phyloP scores from a whole-genome alignment of 2,329 filamentous ascomycete species.

The Davidsoniella virescens region DNA sequence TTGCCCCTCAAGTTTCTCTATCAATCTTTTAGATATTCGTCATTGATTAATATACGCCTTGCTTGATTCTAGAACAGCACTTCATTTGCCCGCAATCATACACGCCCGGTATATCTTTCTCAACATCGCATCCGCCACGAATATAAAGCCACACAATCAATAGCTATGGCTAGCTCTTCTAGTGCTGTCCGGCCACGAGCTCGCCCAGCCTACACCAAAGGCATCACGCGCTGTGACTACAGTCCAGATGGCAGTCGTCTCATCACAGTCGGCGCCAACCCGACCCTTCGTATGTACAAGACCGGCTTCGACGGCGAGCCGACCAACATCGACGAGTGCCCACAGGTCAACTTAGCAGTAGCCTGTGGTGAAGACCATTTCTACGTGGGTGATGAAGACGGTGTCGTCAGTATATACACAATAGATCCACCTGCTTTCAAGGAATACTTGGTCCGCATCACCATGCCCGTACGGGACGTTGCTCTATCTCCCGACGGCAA shows the following conservation, averaged over 20 bases:
- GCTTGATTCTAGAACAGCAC: no score
- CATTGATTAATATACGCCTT: no score
- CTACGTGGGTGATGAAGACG: slow-evolving; percentile 81
- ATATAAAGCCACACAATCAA: background rate
- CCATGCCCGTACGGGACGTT: slow-evolving; percentile 76
- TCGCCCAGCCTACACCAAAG: slow-evolving; percentile 64
- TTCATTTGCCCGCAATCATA: background rate
- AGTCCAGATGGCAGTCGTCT: slow-evolving; percentile 76
- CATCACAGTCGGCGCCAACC: slow-evolving; percentile 85
- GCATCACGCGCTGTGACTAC: slow-evolving; percentile 74
- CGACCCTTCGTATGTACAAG: slow-evolving; percentile 81
- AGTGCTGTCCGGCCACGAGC: slow-evolving; percentile 37
- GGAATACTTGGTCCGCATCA: slow-evolving; percentile 64
- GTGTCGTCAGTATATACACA: slow-evolving; percentile 90
- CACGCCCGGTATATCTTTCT: background rate
- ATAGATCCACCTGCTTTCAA: slow-evolving; percentile 55
- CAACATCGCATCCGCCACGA: no score
- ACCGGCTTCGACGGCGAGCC: slow-evolving; percentile 88
- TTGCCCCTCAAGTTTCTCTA: background rate
- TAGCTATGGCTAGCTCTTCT: slow-evolving; percentile 18
- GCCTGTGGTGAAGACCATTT: slow-evolving; percentile 67
- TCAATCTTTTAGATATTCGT: no score
- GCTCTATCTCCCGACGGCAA: slow-evolving; percentile 64
- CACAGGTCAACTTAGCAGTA: slow-evolving; percentile 70
- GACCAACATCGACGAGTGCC: slow-evolving; percentile 76